These are phyloP conservation scores for Auxenochlorella pyrenoidosa DNA, from an alignment of 139 green algal species.

Conservation along the genomic window DNA sequence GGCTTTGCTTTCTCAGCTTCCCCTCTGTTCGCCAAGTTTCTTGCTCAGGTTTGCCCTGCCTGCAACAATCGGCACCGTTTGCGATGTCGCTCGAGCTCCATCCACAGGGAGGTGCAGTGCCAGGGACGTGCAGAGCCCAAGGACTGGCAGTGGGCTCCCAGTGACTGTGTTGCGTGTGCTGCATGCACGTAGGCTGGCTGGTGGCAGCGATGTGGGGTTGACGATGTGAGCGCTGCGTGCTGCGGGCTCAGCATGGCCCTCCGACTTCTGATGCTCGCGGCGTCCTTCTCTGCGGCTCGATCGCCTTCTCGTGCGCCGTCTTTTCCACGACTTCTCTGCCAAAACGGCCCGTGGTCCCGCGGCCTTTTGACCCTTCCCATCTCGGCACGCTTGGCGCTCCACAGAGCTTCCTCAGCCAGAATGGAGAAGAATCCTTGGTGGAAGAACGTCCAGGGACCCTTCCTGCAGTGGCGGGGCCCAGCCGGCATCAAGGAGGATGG, in stretches of 20 bases:
- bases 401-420: background rate
- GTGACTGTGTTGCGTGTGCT: too few species aligned
- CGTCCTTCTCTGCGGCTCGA: background rate
- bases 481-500: constrained; percentile 90
- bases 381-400: background rate
- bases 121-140: too few species aligned
- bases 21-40: too few species aligned
- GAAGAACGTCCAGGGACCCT: constrained; percentile 75
- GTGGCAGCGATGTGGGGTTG: too few species aligned
- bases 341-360: background rate
- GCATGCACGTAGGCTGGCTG: too few species aligned
- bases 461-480: constrained; percentile 76
- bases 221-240: too few species aligned
- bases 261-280: background rate
- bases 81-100: too few species aligned
- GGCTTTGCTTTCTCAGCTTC: background rate
- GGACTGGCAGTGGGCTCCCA: too few species aligned
- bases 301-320: background rate
- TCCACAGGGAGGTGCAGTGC: too few species aligned
- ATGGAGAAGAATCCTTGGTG: constrained; percentile 90
- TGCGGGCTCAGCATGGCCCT: background rate
- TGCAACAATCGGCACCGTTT: too few species aligned
- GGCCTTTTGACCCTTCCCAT: background rate
- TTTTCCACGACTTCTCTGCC: background rate
- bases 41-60: too few species aligned